Conservation (phyloP, 495 filamentous ascomycete genomes). For the Staphylotrichum tortipilum region DNA sequence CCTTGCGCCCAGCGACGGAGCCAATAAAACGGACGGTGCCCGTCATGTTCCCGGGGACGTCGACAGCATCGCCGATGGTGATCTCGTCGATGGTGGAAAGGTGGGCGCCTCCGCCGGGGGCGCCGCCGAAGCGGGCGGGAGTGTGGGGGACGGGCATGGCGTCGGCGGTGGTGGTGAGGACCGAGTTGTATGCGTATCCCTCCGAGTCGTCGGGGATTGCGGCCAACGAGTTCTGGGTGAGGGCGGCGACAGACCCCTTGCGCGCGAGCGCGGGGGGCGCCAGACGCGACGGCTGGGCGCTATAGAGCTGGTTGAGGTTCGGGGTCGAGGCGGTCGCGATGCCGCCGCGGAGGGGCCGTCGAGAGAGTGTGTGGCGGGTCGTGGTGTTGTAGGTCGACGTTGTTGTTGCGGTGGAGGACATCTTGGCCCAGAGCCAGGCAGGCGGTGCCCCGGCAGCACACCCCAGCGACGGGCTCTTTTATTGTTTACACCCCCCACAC, state of each 20-base stretch:
- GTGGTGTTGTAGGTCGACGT: conserved; percentile 63
- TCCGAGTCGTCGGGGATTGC: conserved; percentile 53
- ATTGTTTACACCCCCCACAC: conserved; percentile 25
- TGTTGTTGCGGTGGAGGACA: conserved; percentile 24
- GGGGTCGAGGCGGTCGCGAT: conserved; percentile 52
- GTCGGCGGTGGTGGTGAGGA: conserved; percentile 37
- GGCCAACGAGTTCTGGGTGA: conserved; percentile 52
- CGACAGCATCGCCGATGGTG: conserved; percentile 79
- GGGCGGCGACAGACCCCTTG: conserved; percentile 56
- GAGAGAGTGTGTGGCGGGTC: conserved; percentile 58
- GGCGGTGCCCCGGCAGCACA: conserved; percentile 12
- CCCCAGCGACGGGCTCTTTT: conserved; percentile 11
- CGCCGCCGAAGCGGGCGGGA: conserved; percentile 23
- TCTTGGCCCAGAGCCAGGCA: conserved; percentile 19
- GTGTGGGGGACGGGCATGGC: conserved; percentile 28
- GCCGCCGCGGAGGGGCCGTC: conserved; percentile 28
- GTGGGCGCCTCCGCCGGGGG: too few relatives aligned
- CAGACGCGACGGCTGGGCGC: conserved; percentile 33
- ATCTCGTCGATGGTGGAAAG: too few relatives aligned
- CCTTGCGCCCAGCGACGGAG: conserved; percentile 77
- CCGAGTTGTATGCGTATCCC: conserved; percentile 46
- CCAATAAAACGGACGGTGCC: conserved; percentile 88
- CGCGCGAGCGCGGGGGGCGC: conserved; percentile 45
- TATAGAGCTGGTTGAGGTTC: conserved; percentile 45
- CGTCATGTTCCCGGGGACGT: conserved; percentile 91